These are phyloP conservation scores for Neurospora sublineolata DNA, from an alignment of 495 filamentous ascomycete species.

Conservation along the genomic window DNA sequence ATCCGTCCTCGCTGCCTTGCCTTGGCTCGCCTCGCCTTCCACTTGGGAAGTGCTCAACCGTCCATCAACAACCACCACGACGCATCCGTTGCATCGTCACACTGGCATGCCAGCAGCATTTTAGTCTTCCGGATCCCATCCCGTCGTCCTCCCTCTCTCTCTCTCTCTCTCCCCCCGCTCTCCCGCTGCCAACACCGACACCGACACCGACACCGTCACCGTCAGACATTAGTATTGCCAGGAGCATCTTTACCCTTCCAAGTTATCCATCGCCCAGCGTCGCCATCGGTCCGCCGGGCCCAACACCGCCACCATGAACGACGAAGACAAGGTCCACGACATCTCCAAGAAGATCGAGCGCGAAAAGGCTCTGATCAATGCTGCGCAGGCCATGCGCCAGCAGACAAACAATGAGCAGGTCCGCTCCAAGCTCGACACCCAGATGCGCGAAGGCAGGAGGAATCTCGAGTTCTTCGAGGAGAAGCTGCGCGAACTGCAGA, in stretches of 20 bases:
- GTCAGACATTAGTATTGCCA: neutral
- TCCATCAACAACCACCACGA: neutral
- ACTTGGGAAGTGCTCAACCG: neutral
- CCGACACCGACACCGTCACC: neutral
- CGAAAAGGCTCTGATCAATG: constrained; percentile 90
- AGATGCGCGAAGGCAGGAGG: constrained; percentile 84
- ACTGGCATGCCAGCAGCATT: neutral
- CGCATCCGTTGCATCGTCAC: neutral
- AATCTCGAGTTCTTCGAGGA: constrained; percentile 93
- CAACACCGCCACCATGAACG: constrained; percentile 43
- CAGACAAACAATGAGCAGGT: constrained; percentile 86
- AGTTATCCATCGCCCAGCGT: neutral
- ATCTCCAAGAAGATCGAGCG: constrained; percentile 96
- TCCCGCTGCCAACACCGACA: neutral
- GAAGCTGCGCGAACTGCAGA: constrained; percentile 75
- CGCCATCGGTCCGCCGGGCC: constrained; percentile 21
- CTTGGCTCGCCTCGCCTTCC: neutral
- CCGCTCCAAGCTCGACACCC: constrained; percentile 74
- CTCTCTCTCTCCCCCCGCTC: neutral
- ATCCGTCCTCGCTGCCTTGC: neutral
- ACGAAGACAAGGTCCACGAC: constrained; percentile 74
- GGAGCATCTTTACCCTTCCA: constrained; percentile 5
- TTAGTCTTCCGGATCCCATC: neutral
- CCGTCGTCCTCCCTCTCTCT: neutral
- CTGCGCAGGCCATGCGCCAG: constrained; percentile 86